Evolutionary conservation across 2,329 filamentous ascomycete species (phyloP), one percentile per base, ranked within the genome.

Genomic region (Teratosphaeria nubilosa): DNA sequence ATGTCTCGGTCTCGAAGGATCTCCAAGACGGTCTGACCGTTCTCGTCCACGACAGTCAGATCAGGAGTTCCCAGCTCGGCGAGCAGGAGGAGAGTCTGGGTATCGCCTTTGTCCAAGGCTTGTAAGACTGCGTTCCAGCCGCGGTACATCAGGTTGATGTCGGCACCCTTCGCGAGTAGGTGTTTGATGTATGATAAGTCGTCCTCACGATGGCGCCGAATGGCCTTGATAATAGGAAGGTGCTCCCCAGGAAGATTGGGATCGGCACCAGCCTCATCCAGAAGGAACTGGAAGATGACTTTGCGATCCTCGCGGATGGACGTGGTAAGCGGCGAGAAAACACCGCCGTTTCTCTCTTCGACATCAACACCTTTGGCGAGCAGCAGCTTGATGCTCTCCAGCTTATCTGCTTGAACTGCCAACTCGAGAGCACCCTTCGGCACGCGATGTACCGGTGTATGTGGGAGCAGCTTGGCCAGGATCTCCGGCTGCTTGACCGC

Each of bases 281-380:
- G 75, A 10, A 88, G 77, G 72, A 77, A 87, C 3, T 70, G 70
- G 48, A 86, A 82, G 58, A 87, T 86, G 0, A 81, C 79, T 51
- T 78, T 81, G 63, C 78, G 78, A 27, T 82, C 75, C 70, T 88
- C 85, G 13, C 85, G 82, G 58, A 87, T 82, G 9, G 84, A 83
- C 0, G 83, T 86, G 0, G 85, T 88, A 3, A 88, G 77, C 0
- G 84, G 83, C 0, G 83, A 86, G 74, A 88, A 89, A 54, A 88
- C 86, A 56, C 86, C 86, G 22, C 84, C 85, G 66, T 86, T 88
- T 73, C 85, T 85, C 72, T 87, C 86, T 69, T 88, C 85, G 57
- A 87, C 83, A 48, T 79, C 84, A 20, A 87, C 81, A 14, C 86
- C 86, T 0, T 84, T 83, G 16, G 75, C 77, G 16, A 88, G 75